These are phyloP conservation scores for Ustilago vetiveriae DNA, from an alignment of 1,284 basidiomycete species.

Conservation along the genomic window DNA sequence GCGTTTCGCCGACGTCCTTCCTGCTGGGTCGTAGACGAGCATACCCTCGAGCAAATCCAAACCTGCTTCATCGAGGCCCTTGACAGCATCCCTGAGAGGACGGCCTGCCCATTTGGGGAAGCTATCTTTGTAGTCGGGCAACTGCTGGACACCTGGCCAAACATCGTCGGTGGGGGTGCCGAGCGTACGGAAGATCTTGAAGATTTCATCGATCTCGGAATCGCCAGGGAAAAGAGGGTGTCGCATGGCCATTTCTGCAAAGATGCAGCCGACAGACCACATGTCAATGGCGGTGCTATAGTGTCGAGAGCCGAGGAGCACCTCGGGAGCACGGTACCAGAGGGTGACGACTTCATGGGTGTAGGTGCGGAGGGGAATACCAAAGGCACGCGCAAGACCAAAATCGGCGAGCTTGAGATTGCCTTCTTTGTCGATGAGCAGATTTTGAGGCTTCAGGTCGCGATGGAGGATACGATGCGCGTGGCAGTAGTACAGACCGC, in stretches of 20 bases:
- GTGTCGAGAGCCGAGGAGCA: conserved; percentile 91
- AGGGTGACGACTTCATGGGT: conserved; percentile 97
- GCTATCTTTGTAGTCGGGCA: conserved; percentile 95
- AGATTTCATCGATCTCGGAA: conserved; percentile 99
- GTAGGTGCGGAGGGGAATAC: conserved; percentile 96
- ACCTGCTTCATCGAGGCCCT: conserved; percentile 52
- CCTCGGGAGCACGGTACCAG: conserved; percentile 98
- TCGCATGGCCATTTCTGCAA: conserved; percentile 89
- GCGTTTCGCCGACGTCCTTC: conserved; percentile 73
- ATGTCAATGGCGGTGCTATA: conserved; percentile 96
- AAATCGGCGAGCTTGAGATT: conserved; percentile 81
- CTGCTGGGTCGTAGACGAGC: conserved; percentile 90
- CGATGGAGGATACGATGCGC: conserved; percentile 95
- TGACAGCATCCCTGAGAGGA: conserved; percentile 72
- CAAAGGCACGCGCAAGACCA: conserved; percentile 93
- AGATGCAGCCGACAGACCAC: conserved; percentile 95
- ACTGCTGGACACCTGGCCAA: conserved; percentile 88
- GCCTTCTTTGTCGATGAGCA: conserved; percentile 82
- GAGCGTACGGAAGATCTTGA: conserved; percentile 84
- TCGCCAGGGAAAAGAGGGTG: conserved; percentile 95
- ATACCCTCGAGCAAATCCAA: conserved; percentile 73
- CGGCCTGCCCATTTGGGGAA: conserved; percentile 90
- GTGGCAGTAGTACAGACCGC: conserved; percentile 93
- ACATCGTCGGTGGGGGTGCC: conserved; percentile 92
- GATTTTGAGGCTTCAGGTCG: conserved; percentile 96